Conservation (phyloP, 202 grass and related monocot genomes). For the Bolboschoenoplectus hybrid region DNA sequence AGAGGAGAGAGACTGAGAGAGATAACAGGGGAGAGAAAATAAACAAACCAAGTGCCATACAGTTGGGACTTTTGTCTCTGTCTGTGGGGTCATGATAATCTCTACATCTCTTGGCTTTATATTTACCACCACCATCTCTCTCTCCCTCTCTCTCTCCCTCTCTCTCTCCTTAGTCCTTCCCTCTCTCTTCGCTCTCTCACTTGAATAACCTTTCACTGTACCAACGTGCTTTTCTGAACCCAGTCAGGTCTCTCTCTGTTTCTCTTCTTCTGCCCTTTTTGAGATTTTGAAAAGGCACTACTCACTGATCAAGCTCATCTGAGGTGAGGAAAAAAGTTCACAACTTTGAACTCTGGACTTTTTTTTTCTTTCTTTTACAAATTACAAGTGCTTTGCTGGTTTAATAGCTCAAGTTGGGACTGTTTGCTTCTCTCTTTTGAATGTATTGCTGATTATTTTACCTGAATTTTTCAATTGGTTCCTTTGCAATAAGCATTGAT, state of each 20-base stretch:
- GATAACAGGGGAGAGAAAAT: not conserved
- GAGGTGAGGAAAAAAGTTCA: not conserved
- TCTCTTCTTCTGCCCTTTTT: not conserved
- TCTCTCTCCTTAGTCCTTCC: not conserved
- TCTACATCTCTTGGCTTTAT: slow-evolving; percentile 12
- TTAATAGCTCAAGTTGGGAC: not conserved
- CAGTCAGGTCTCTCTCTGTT: not conserved
- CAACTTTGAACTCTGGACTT: not conserved
- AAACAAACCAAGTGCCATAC: slow-evolving; percentile 20
- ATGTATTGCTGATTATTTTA: not conserved
- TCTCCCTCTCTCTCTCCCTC: slow-evolving; percentile 25
- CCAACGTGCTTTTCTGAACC: slow-evolving; percentile 10
- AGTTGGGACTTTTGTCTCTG: slow-evolving; percentile 30
- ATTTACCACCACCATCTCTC: slow-evolving; percentile 18
- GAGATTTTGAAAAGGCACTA: not conserved
- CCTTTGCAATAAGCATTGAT: slow-evolving; percentile 1
- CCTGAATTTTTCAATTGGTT: not conserved
- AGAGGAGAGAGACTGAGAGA: not conserved
- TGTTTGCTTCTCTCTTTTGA: not conserved
- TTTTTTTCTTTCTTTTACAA: not conserved
- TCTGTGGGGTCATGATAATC: slow-evolving; percentile 18
- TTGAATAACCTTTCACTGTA: not conserved
- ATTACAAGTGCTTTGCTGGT: not conserved
- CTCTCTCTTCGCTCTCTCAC: slow-evolving; percentile 4
- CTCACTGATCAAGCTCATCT: slow-evolving; percentile 17